These are phyloP conservation scores for Hypoxylon sp. DNA, from an alignment of 2,329 filamentous ascomycete species.

Conservation along the genomic window DNA sequence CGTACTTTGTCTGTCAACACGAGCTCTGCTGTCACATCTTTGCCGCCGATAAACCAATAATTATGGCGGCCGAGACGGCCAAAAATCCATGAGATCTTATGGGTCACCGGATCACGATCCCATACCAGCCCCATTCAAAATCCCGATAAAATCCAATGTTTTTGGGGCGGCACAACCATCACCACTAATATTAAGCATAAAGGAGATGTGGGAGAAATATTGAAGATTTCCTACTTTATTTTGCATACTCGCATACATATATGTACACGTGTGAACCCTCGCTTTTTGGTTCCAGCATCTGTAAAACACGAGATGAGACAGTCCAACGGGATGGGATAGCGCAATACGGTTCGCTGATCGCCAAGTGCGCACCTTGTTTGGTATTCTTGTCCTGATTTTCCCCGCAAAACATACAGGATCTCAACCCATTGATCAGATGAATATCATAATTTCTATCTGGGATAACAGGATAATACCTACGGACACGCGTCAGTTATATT, in stretches of 20 bases:
- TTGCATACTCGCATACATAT: too few species aligned
- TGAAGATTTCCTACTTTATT: constrained; percentile 2
- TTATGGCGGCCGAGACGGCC: constrained; percentile 14
- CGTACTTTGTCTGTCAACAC: constrained; percentile 32
- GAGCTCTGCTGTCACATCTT: constrained; percentile 29
- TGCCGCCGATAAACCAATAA: constrained; percentile 16
- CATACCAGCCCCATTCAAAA: constrained; percentile 2
- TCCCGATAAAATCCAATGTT: constrained; percentile 9
- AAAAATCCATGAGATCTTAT: too few species aligned
- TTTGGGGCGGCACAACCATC: constrained; percentile 6
- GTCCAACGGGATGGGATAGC: constrained; percentile 20
- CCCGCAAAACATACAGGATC: constrained; percentile 17
- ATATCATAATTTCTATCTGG: constrained; percentile 22
- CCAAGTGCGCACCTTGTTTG: constrained; percentile 21
- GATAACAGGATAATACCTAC: too few species aligned
- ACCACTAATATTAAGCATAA: constrained; percentile 4
- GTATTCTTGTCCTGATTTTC: too few species aligned
- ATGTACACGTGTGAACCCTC: constrained; percentile 11
- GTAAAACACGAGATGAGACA: constrained; percentile 35
- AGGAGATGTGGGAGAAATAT: constrained; percentile 9
- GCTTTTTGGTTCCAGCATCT: constrained; percentile 16
- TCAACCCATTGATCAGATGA: constrained; percentile 12
- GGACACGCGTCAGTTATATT: too few species aligned
- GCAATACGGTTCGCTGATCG: constrained; percentile 31
- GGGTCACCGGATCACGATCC: constrained; percentile 1